Conservation (phyloP, 331 rosid species). For the Malus hybrid region DNA sequence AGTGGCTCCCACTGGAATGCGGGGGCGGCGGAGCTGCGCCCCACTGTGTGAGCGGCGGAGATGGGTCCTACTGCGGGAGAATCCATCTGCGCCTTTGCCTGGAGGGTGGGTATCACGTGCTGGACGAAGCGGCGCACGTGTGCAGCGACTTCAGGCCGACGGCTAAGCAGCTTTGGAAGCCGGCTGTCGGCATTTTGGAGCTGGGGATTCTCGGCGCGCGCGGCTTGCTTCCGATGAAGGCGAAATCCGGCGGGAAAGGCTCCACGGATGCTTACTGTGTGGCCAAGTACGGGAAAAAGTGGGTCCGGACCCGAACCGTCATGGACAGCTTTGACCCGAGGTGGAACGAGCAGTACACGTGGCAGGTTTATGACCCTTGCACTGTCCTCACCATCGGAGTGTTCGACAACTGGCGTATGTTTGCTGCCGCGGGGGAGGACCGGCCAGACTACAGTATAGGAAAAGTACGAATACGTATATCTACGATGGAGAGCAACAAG, state of each 20-base stretch:
- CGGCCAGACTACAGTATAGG: slow-evolving; percentile 46
- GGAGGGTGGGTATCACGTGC: slow-evolving; percentile 97
- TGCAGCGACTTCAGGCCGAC: slow-evolving; percentile 94
- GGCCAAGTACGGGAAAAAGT: slow-evolving; percentile 89
- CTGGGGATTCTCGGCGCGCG: slow-evolving; percentile 82
- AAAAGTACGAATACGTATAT: slow-evolving; percentile 73
- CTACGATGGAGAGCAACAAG: slow-evolving; percentile 75
- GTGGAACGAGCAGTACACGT: slow-evolving; percentile 99
- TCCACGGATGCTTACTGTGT: slow-evolving; percentile 91
- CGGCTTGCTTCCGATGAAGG: slow-evolving; percentile 69
- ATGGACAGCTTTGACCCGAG: slow-evolving; percentile 80
- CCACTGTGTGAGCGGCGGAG: too few species aligned
- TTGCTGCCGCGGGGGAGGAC: slow-evolving; percentile 22
- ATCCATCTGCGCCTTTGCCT: slow-evolving; percentile 66
- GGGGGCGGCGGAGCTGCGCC: slow-evolving; percentile 18
- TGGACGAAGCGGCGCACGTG: slow-evolving; percentile 96
- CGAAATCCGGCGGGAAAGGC: slow-evolving; percentile 56
- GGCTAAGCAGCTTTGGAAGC: slow-evolving; percentile 84
- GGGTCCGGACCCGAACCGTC: slow-evolving; percentile 91
- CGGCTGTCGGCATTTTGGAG: slow-evolving; percentile 74
- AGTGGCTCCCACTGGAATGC: slow-evolving; percentile 50
- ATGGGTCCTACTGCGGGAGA: slow-evolving; percentile 56
- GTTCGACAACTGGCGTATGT: slow-evolving; percentile 76
- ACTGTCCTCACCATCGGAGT: slow-evolving; percentile 72
- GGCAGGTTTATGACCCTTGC: slow-evolving; percentile 66